Evolutionary conservation across 495 filamentous ascomycete species (phyloP).

Genomic region (Penicillium soppii): DNA sequence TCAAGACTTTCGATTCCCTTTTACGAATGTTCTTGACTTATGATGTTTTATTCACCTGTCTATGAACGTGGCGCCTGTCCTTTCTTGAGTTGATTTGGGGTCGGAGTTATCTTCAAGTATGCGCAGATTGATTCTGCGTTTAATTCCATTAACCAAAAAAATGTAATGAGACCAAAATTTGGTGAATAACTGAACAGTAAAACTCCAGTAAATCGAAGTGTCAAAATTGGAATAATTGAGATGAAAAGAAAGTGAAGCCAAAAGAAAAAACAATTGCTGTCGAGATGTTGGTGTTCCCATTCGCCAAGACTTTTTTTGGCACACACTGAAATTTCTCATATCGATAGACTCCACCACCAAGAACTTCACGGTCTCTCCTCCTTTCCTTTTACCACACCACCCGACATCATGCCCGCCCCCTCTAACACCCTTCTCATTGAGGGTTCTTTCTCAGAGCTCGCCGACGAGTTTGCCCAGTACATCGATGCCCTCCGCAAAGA

Average conservation of each 20-base stretch:
- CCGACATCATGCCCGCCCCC: slow-evolving; percentile 51
- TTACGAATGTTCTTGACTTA: slow-evolving; percentile 10
- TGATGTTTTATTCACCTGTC: slow-evolving; percentile 19
- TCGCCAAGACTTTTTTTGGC: slow-evolving; percentile 47
- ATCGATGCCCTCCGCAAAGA: slow-evolving; percentile 64
- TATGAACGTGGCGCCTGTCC: slow-evolving; percentile 19
- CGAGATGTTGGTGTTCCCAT: slow-evolving; percentile 21
- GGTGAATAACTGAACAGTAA: background rate
- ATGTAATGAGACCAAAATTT: slow-evolving; percentile 3
- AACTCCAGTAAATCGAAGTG: background rate
- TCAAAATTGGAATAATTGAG: background rate
- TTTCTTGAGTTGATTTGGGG: slow-evolving; percentile 16
- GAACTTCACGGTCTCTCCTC: slow-evolving; percentile 25
- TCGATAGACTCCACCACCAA: slow-evolving; percentile 47
- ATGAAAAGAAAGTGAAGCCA: background rate
- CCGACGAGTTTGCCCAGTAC: slow-evolving; percentile 84
- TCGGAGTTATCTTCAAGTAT: slow-evolving; percentile 9
- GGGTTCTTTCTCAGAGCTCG: slow-evolving; percentile 83
- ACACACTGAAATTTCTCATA: slow-evolving; percentile 51
- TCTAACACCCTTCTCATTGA: slow-evolving; percentile 78
- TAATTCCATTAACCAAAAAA: slow-evolving; percentile 15
- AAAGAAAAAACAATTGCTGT: background rate
- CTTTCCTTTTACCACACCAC: slow-evolving; percentile 22
- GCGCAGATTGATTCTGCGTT: slow-evolving; percentile 2
- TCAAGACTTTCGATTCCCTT: slow-evolving; percentile 24